Base-by-base conservation (phyloP, 2,329 filamentous ascomycete genomes). In the Hypoxylon sp. region DNA sequence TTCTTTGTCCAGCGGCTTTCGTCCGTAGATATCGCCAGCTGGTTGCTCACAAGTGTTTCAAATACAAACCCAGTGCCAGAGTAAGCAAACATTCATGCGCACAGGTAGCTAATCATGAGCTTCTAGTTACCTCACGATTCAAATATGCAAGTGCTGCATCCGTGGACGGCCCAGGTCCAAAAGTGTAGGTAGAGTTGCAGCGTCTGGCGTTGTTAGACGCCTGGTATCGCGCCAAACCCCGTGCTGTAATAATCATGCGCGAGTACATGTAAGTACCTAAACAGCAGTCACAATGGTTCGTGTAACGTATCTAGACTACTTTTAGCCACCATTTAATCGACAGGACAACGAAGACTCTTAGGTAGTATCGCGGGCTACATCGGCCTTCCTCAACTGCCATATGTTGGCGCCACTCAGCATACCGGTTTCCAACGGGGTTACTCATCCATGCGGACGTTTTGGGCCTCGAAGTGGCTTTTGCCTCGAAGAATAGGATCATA, bases 41-140 rank as follows among this genome's bases (percentile, higher is more conserved):
- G 14, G 46, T 46, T 50, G 12, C 3, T 27, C 34, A 56, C 23
- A 41, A 11, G 16, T 50, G 61, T 67, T 61, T 56, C 57, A 60
- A 45, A 30, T 61, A 56, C 56, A 59, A 43, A 9, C 16, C 30
- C 21, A 54, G 27, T 34, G 34, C 41, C 41, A 53, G 19, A 52
- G 12, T 27, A 56, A 68, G 59, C 58, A 63, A 66, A 63, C 55
- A 63, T 41, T 27, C 23, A 29, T 46, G 27, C 23, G 48, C 34
- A 37, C n/a, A 51, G 37, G 16, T 47, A 39, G 34, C 56, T 56
- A 59, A 61, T 29, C 32, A 14, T 16, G 8, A 32, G n/a, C 21
- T 41, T 12, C 21, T 16, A 60, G 32, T 14, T 19, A 45, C 43
- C 27, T 55, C 27, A 14, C 14, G 3, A 16, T 30, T 39, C 7